A percentile compares a stretch with the other conserved stretches of the same genome.
Evolutionary conservation across 2,329 filamentous ascomycete species (phyloP).

Genomic region (Podosphaera fusca): DNA sequence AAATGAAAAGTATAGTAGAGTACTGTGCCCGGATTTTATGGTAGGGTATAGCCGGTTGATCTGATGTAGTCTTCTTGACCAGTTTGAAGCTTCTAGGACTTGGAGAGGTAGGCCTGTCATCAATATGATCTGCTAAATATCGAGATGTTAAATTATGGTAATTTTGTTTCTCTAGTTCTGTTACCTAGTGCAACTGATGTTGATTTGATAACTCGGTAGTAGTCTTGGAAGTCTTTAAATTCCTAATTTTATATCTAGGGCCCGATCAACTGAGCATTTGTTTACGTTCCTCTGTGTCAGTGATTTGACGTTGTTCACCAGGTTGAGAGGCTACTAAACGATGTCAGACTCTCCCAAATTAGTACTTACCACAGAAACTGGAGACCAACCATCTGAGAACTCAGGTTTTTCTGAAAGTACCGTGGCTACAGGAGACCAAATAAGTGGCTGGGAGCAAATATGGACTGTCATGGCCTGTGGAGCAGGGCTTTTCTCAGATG

Average conservation of each 20-base stretch:
- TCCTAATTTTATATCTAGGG: background rate
- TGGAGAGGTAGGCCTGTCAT: background rate
- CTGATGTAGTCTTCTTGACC: background rate
- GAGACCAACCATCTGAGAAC: background rate
- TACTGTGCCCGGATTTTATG: background rate
- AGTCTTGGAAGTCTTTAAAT: background rate
- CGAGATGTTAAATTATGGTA: background rate
- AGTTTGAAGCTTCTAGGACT: background rate
- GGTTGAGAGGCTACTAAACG: background rate
- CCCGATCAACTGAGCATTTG: background rate
- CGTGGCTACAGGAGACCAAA: background rate
- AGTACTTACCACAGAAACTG: background rate
- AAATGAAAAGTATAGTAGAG: background rate
- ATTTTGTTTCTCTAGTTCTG: background rate
- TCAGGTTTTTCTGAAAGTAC: background rate
- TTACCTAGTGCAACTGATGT: background rate
- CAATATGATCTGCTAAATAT: background rate
- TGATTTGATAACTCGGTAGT: background rate
- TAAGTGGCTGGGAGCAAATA: constrained; percentile 11
- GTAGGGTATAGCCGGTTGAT: background rate
- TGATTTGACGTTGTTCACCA: background rate
- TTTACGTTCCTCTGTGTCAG: background rate
- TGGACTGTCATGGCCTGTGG: constrained; percentile 63
- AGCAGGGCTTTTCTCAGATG: constrained; percentile 74
- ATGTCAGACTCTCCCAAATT: background rate